Conservation (phyloP, 108 stramenopile genomes). For the Skeletonema tropicum region DNA sequence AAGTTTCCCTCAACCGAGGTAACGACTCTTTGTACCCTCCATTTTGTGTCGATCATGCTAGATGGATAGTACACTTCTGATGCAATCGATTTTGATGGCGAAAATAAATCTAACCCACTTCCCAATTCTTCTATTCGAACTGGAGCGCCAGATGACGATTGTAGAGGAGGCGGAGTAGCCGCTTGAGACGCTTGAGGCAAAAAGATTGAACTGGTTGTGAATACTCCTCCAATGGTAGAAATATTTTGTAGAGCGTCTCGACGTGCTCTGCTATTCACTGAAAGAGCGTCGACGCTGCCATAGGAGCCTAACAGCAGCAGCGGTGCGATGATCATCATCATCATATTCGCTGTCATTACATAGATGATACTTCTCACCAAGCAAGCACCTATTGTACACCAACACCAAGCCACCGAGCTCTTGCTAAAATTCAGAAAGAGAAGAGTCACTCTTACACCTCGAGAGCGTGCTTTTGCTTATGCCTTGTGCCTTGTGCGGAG, state of each 20-base stretch:
- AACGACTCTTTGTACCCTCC: slow-evolving; percentile 50
- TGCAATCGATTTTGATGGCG: slow-evolving; percentile 12
- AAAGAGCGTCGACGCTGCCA: not conserved
- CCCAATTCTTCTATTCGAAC: slow-evolving; percentile 55
- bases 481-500: too few species aligned
- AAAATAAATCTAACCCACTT: slow-evolving; percentile 60
- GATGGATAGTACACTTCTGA: slow-evolving; percentile 57
- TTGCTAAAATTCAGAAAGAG: too few species aligned
- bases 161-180: not conserved
- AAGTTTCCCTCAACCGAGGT: slow-evolving; percentile 60
- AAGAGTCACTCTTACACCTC: too few species aligned
- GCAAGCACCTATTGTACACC: too few species aligned
- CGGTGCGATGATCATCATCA: not conserved
- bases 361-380: too few species aligned
- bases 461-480: too few species aligned
- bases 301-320: not conserved
- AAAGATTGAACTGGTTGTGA: not conserved
- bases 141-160: slow-evolving; percentile 5
- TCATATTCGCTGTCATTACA: not conserved
- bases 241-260: not conserved
- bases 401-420: too few species aligned
- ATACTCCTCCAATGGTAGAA: not conserved
- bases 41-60: slow-evolving; percentile 54
- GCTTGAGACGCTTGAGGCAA: not conserved
- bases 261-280: not conserved